These are phyloP conservation scores for Aspergillus eucalypticola DNA, from an alignment of 2,329 filamentous ascomycete genomes.

Conservation along the genomic window DNA sequence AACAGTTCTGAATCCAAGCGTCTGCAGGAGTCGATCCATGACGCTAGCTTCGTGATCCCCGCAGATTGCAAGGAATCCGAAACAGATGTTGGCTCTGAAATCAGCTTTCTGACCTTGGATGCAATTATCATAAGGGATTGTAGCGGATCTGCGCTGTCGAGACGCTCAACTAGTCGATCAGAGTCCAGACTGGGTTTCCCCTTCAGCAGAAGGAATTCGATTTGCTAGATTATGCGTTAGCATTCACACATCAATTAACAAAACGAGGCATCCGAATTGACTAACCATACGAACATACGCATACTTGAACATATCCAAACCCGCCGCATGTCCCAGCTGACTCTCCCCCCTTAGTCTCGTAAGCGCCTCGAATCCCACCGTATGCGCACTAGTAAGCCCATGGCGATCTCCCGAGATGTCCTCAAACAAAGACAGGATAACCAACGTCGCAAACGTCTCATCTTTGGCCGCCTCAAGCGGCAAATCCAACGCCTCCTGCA, in stretches of 20 bases:
- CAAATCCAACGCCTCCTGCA: constrained; percentile 33
- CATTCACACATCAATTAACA: background rate
- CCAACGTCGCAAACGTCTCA: constrained; percentile 40
- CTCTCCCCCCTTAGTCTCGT: constrained; percentile 35
- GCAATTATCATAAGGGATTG: constrained; percentile 33
- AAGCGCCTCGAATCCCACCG: constrained; percentile 37
- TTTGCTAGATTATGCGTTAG: constrained; percentile 28
- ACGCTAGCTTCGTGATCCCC: constrained; percentile 21
- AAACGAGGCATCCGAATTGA: background rate
- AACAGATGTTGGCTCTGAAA: constrained; percentile 23
- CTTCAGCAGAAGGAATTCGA: constrained; percentile 37
- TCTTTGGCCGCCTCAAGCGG: constrained; percentile 35
- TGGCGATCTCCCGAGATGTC: constrained; percentile 41
- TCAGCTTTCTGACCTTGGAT: constrained; percentile 33
- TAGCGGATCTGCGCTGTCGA: constrained; percentile 33
- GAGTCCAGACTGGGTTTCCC: constrained; percentile 32
- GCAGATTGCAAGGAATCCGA: constrained; percentile 11
- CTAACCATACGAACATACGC: constrained; percentile 39
- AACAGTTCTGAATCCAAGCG: constrained; percentile 32
- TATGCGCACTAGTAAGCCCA: constrained; percentile 38
- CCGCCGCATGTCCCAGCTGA: constrained; percentile 31
- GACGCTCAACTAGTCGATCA: constrained; percentile 30
- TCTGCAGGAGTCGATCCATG: constrained; percentile 26
- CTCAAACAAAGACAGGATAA: constrained; percentile 41
- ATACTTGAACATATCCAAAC: constrained; percentile 40